A percentile compares a stretch with the other conserved stretches of the same genome.
Conservation (phyloP, 768 basidiomycete species). For the Calvatia gigantea region DNA sequence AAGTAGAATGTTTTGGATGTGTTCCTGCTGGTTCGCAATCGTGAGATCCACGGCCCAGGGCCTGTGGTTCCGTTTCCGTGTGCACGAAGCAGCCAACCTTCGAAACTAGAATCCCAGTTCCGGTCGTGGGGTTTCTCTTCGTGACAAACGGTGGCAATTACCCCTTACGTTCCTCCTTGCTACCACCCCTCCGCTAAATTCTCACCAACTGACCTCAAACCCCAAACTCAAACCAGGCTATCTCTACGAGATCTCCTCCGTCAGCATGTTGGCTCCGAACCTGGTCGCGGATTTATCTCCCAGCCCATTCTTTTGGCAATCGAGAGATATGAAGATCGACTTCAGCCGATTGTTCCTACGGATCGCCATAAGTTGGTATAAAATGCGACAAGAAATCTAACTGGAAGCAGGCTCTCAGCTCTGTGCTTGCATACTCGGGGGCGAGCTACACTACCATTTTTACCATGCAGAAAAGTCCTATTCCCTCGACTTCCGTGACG, state of each 20-base stretch:
- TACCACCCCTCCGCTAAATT: not conserved
- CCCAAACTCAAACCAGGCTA: constrained; percentile 7
- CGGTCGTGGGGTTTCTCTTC: constrained; percentile 8
- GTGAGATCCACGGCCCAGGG: not conserved
- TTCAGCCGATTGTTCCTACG: constrained; percentile 19
- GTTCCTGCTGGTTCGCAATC: constrained; percentile 11
- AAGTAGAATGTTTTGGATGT: not conserved
- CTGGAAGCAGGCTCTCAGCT: not conserved
- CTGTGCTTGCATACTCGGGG: not conserved
- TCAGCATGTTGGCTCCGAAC: not conserved
- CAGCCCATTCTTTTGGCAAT: constrained; percentile 25
- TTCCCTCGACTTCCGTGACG: not conserved
- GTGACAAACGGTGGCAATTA: constrained; percentile 23
- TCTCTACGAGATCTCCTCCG: constrained; percentile 4
- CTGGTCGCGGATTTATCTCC: constrained; percentile 7
- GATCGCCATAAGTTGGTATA: constrained; percentile 27
- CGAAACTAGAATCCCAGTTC: constrained; percentile 7
- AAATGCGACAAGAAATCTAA: constrained; percentile 16
- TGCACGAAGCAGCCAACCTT: constrained; percentile 9
- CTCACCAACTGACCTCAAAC: constrained; percentile 8
- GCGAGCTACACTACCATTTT: not conserved
- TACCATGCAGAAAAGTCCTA: not conserved
- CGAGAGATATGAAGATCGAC: constrained; percentile 24
- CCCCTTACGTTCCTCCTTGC: constrained; percentile 7
- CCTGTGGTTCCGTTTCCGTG: constrained; percentile 4